phyloP scores from a whole-genome alignment of 192 early-diverging fungal genomes.

The Martensiomyces pterosporus region DNA sequence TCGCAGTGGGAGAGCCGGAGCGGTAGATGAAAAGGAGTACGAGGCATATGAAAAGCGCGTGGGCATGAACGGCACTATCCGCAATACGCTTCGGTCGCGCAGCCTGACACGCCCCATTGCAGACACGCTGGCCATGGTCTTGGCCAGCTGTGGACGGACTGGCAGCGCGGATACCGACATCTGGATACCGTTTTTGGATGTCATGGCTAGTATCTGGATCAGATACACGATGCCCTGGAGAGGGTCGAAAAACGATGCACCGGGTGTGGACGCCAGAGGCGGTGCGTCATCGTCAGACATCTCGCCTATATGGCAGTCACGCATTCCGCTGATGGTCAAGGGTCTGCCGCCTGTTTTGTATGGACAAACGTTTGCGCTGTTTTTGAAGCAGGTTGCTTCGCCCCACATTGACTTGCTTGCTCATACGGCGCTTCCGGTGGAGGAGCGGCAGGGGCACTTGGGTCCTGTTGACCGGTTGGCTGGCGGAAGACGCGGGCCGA shows the following conservation, averaged over 20 bases:
- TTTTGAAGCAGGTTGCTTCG: conserved; percentile 13
- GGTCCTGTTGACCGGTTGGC: too few species aligned
- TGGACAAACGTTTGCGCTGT: conserved; percentile 20
- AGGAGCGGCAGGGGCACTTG: conserved; percentile 1
- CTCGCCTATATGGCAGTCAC: conserved; percentile 31
- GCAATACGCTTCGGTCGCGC: conserved; percentile 21
- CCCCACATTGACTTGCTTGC: conserved; percentile 27
- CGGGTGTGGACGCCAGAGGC: neutral
- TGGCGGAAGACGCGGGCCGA: too few species aligned
- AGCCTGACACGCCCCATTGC: conserved; percentile 11
- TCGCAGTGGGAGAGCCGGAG: too few species aligned
- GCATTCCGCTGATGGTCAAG: conserved; percentile 34
- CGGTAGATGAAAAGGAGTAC: neutral
- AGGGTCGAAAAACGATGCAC: conserved; percentile 4
- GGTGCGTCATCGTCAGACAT: conserved; percentile 11
- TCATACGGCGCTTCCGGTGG: neutral
- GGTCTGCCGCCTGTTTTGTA: conserved; percentile 28
- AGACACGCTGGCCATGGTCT: conserved; percentile 20
- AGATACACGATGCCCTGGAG: conserved; percentile 45
- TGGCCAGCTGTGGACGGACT: conserved; percentile 14
- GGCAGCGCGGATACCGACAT: conserved; percentile 23
- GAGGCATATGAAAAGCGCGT: conserved; percentile 25
- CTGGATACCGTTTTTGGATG: conserved; percentile 34
- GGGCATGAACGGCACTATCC: conserved; percentile 29
- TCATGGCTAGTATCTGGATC: conserved; percentile 26